Conservation (phyloP, 441 rosid species). For the Pelargonium citronellum region DNA sequence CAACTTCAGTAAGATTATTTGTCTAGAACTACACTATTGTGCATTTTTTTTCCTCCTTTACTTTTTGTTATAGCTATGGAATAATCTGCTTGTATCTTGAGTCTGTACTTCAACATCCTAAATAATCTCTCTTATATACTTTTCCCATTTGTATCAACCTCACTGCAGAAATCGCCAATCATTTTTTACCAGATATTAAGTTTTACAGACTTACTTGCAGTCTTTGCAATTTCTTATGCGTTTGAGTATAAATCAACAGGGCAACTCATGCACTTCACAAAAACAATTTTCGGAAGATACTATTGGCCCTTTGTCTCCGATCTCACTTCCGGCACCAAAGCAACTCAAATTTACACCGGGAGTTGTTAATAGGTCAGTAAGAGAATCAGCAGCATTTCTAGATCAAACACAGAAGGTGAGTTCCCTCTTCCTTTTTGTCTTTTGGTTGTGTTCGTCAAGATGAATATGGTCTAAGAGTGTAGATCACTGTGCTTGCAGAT, state of each 20-base stretch:
- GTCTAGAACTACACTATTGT: conserved; percentile 1
- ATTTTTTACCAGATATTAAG: background rate
- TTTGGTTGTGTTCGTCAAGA: conserved; percentile 13
- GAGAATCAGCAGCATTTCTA: conserved; percentile 44
- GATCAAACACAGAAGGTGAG: conserved; percentile 42
- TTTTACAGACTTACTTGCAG: background rate
- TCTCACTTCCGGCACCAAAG: conserved; percentile 55
- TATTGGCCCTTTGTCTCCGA: conserved; percentile 41
- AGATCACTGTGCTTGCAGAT: conserved; percentile 32
- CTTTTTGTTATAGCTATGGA: background rate
- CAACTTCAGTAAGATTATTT: conserved; percentile 38
- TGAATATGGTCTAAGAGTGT: conserved; percentile 9
- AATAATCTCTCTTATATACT: background rate
- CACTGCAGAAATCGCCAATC: background rate
- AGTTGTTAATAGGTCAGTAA: conserved; percentile 37
- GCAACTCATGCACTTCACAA: conserved; percentile 42
- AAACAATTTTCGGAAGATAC: conserved; percentile 41
- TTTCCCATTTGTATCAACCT: background rate
- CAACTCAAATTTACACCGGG: conserved; percentile 57
- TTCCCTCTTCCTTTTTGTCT: conserved; percentile 8
- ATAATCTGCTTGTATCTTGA: conserved; percentile 7
- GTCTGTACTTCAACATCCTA: background rate
- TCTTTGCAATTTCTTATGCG: conserved; percentile 11
- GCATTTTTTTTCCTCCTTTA: background rate
- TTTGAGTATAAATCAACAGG: conserved; percentile 35